Evolutionary conservation across 2,329 filamentous ascomycete genomes (phyloP).

Genomic region (Canariomyces notabilis): DNA sequence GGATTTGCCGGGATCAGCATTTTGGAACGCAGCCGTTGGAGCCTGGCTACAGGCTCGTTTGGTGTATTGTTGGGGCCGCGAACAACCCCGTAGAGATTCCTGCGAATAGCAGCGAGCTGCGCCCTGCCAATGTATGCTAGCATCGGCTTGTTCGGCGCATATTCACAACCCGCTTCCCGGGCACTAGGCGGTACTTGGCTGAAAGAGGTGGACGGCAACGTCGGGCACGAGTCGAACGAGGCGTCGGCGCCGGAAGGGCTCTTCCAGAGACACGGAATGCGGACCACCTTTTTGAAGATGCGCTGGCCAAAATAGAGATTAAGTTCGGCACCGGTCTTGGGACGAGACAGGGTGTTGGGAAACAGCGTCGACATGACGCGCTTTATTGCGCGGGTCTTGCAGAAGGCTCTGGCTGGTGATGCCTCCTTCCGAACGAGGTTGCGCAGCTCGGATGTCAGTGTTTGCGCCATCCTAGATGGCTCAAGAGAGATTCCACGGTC

Average conservation of each 20-base stretch:
- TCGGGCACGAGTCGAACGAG: constrained; percentile 29
- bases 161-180: constrained; percentile 25
- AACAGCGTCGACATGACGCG: constrained; percentile 43
- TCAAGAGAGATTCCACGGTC: constrained; percentile 15
- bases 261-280: constrained; percentile 48
- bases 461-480: constrained; percentile 40
- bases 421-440: constrained; percentile 34
- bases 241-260: constrained; percentile 19
- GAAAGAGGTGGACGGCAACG: constrained; percentile 18
- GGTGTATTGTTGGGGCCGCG: constrained; percentile 35
- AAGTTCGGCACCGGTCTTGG: constrained; percentile 37
- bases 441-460: constrained; percentile 41
- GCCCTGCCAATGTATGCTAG: constrained; percentile 46
- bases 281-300: constrained; percentile 41
- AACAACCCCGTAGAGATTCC: constrained; percentile 43
- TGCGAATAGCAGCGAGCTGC: constrained; percentile 42
- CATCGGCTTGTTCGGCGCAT: constrained; percentile 29
- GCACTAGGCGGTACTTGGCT: constrained; percentile 21
- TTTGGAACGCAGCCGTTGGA: constrained; percentile 45
- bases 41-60: constrained; percentile 44
- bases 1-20: constrained; percentile 42
- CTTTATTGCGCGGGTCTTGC: constrained; percentile 39
- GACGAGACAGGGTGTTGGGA: constrained; percentile 28
- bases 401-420: constrained; percentile 25
- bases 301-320: constrained; percentile 46